Evolutionary conservation across 2,329 filamentous ascomycete genomes (phyloP).

Genomic region (Aureobasidium sp.): DNA sequence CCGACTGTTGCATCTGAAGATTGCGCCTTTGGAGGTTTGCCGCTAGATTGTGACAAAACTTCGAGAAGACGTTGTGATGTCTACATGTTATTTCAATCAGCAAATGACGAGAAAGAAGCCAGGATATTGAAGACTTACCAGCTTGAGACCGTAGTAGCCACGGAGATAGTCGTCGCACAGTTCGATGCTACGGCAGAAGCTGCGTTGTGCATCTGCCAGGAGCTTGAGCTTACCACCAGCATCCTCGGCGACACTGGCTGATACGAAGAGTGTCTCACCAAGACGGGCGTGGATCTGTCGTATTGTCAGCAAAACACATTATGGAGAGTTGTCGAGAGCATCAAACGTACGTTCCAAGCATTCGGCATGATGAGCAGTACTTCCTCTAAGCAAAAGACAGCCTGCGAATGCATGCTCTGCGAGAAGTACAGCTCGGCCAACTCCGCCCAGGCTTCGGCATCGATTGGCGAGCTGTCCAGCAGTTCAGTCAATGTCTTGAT

Average conservation of each 20-base stretch:
- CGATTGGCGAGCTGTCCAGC: constrained; percentile 76
- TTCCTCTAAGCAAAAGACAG: constrained; percentile 84
- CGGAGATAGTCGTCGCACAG: constrained; percentile 88
- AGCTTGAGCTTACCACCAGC: constrained; percentile 38
- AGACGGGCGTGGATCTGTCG: constrained; percentile 68
- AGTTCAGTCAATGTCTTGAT: constrained; percentile 66
- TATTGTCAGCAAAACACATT: neutral
- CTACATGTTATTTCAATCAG: neutral
- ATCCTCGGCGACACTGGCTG: constrained; percentile 33
- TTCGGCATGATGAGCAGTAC: constrained; percentile 80
- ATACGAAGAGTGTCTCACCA: constrained; percentile 75
- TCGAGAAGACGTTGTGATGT: constrained; percentile 24
- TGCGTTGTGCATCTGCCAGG: constrained; percentile 67
- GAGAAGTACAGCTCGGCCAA: constrained; percentile 77
- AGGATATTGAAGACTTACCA: constrained; percentile 30
- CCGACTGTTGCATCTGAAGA: constrained; percentile 28
- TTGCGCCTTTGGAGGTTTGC: constrained; percentile 23
- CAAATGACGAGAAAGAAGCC: neutral
- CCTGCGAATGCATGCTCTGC: constrained; percentile 72
- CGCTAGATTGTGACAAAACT: constrained; percentile 17
- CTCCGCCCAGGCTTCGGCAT: constrained; percentile 90
- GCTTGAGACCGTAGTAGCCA: constrained; percentile 84
- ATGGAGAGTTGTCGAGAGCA: neutral
- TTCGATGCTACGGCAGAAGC: constrained; percentile 86
- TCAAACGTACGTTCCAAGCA: constrained; percentile 76